Base-by-base conservation (phyloP, 192 early-diverging fungal genomes). In the Backusella tarrabulga region DNA sequence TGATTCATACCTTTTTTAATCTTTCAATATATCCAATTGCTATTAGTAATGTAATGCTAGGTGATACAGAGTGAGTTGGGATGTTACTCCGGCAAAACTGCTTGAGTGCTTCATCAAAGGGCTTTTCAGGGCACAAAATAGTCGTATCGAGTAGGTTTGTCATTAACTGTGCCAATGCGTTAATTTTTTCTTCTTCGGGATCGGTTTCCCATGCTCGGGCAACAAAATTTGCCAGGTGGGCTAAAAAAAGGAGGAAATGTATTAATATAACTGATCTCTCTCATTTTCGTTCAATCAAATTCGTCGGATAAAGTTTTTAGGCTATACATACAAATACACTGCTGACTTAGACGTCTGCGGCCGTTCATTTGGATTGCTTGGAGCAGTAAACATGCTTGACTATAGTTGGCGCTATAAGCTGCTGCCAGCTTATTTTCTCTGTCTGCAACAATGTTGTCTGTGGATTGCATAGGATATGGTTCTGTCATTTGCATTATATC, bases 11-110 rank as follows among this genome's bases (percentile, higher is more conserved):
- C 78, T 71, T 60, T 54, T 85, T 86, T 1, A 88, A 67, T 26
- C 85, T 75, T 54, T 88, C 81, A n/a, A 88, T 85, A 34, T 86
- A 88, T 32, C 83, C 79, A 12, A 84, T 76, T 7, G 87, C 87
- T 6, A 88, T 71, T 23, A 85, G 80, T 29, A 88, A 72, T 1
- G 87, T 86, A 54, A 86, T 67, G n/a, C 79, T 81, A 41, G 87
- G 84, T 35, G 77, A 86, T 9, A 76, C 78, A 35, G 75, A 67
- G 32, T 78, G 81, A 14, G 76, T 74, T 14, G 81, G 56, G 23
- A 76, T 73, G 9, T 50, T 38, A 52, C 71, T 76, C n/a, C 42
- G 70, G 60, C 78, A 83, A 36, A 71, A 75, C 71, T 36, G 56
- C 35, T 73, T 29, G 14, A 79, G 69, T 2, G 78, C 56, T 67